Evolutionary conservation across 75 land plant genomes (phyloP), one percentile per base, ranked within the genome.

Genomic region (Pinus taeda): DNA sequence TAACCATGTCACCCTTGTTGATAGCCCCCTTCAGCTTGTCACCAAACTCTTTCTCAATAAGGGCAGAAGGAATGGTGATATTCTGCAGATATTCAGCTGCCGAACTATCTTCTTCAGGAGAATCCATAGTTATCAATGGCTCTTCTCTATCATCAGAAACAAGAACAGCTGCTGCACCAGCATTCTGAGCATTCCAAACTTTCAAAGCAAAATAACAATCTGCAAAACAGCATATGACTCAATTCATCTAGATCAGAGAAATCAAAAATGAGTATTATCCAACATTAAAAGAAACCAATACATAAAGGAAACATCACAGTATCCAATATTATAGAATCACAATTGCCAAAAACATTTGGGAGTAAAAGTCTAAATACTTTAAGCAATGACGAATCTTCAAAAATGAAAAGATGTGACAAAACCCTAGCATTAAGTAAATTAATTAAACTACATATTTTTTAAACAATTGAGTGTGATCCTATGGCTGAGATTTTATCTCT

Each of bases 1-100:
- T 94, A 18, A 94, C 95, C 95, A 94, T 92, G 0, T 92, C 91
- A 18, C 79, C 76, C 18, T 74, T 59, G 15, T 59, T 63, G 24
- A 93, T 53, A 33, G 89, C 93, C 55, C 84, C 82, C 78, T 95
- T 95, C 33, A 95, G 80, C 6, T 76, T 60, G n/a, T 93, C 93
- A 22, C 96, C 93, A 4, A 93, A 79, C 0, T 61, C 8, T 73
- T 88, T 85, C 45, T 76, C 82, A 57, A 88, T 83, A 4, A 88
- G 76, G 15, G 88, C 90, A 57, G 90, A 88, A 18, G 90, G 90
- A 59, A 88, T 86, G 3, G 88, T 88, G 30, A 89, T 89, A 70
- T 86, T 86, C 55, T 87, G 74, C 33, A 83, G 56, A 60, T 87
- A 71, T 17, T 82, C 63, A 70, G 77, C 78, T 15, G 71, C 18